Evolutionary conservation across 371 early-diverging fungal genomes (phyloP).

Genomic region (Actinomucor elegans): DNA sequence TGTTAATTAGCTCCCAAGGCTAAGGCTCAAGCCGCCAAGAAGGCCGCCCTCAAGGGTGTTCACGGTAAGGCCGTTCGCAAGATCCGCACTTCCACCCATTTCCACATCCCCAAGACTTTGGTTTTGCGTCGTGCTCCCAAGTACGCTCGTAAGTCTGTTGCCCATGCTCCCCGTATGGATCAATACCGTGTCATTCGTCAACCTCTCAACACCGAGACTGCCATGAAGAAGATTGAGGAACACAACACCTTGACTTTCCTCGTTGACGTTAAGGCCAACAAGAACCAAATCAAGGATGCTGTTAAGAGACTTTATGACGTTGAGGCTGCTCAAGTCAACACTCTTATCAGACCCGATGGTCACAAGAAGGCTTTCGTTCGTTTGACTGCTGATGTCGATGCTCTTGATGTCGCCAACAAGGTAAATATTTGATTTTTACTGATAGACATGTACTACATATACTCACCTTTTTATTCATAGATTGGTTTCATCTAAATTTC

Average conservation of each 20-base stretch:
- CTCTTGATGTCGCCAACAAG: conserved; percentile 96
- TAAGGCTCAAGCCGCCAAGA: conserved; percentile 72
- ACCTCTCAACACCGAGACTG: conserved; percentile 96
- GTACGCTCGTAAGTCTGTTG: conserved; percentile 88
- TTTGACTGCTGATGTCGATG: conserved; percentile 93
- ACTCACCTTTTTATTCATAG: background rate
- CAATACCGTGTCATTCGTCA: conserved; percentile 86
- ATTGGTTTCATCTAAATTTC: conserved; percentile 12
- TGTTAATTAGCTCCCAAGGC: conserved; percentile 41
- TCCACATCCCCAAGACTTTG: conserved; percentile 94
- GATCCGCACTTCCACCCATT: conserved; percentile 87
- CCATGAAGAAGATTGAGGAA: conserved; percentile 98
- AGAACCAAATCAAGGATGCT: conserved; percentile 97
- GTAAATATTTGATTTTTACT: conserved; percentile 10
- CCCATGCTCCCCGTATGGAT: conserved; percentile 73
- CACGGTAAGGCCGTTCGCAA: conserved; percentile 75
- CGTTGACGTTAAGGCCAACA: conserved; percentile 94
- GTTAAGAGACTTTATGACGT: conserved; percentile 95
- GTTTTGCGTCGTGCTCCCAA: conserved; percentile 81
- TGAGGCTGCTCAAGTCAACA: conserved; percentile 93
- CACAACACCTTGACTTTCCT: conserved; percentile 98
- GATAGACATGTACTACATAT: no score
- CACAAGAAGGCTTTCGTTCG: conserved; percentile 99
- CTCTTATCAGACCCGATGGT: conserved; percentile 95
- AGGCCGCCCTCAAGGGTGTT: conserved; percentile 91